Base-by-base conservation (phyloP, 2,329 filamentous ascomycete genomes). In the Huntiella savannae region DNA sequence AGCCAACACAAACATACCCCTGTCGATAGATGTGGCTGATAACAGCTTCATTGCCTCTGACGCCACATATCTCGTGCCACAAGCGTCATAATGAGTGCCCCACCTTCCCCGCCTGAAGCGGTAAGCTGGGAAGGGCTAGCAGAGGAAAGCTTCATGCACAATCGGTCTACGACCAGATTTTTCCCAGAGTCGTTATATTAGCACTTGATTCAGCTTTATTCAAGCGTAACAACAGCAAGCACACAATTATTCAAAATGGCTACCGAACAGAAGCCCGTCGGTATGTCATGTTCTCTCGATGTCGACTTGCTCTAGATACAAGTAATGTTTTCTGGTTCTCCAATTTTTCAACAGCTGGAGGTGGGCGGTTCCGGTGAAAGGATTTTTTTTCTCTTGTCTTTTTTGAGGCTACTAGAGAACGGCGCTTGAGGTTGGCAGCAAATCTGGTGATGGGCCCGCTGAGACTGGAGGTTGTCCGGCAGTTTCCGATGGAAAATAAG, bases 191-290 rank as follows among this genome's bases (percentile, higher is more conserved):
- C 41, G 36, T 33, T 51, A 56, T 57, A 22, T 22, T 36, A 28
- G 43, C 33, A 36, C 41, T 17, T 17, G 28, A 47, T 47, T 49
- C 36, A 28, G 22, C 22, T 44, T 28, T 39, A 22, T 45, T 33
- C n/a, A 46, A 49, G 33, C 33, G 44, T 47, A 35, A 49, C 37
- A 49, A 43, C 48, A 49, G 36, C 6, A 28, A 40, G 28, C n/a
- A 40, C 43, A 43, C 22, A 15, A 36, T 33, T 32, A 49, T 49
- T 47, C 61, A 64, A 57, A 55, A 64, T 65, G 62, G 62, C 65
- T 55, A 64, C 67, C 47, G 58, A 60, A 16, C 46, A 49, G 32
- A 67, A 67, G 60, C 65, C 63, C 51, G 53, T 60, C 52, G 66
- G 65, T 68, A 57, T 53, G 63, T 61, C 36, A 28, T 34, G 28